These are phyloP conservation scores for Selaginella moellendorffii DNA, from an alignment of 75 land plant genomes.

Conservation along the genomic window DNA sequence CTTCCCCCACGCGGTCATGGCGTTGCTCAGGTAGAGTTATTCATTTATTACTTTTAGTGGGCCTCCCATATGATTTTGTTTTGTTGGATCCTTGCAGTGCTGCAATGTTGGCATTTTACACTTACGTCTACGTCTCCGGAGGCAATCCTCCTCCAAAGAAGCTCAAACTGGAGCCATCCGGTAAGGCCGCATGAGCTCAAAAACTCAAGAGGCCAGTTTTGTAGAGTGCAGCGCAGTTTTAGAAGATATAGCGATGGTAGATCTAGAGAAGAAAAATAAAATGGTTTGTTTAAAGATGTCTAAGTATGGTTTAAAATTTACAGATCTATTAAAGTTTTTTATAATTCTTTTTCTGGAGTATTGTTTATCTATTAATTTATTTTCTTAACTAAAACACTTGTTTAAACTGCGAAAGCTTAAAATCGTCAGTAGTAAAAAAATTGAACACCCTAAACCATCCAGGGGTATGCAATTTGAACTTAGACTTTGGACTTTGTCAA, in stretches of 20 bases:
- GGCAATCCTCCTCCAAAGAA: slow-evolving; percentile 86
- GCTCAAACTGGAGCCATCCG: slow-evolving; percentile 18
- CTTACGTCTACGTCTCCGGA: slow-evolving; percentile 55
- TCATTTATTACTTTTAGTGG: background rate
- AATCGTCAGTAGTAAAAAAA: too few relatives aligned
- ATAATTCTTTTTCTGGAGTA: background rate
- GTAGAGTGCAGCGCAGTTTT: background rate
- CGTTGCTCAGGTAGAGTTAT: slow-evolving; percentile 27
- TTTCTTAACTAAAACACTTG: background rate
- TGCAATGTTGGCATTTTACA: slow-evolving; percentile 69
- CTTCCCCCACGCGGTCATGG: slow-evolving; percentile 45
- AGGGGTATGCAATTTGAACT: background rate
- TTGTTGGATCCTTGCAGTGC: slow-evolving; percentile 41
- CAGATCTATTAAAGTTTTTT: too few relatives aligned
- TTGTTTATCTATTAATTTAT: too few relatives aligned
- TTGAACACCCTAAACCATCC: background rate
- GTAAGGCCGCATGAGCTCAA: background rate
- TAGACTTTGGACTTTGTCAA: background rate
- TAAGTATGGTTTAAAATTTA: too few relatives aligned
- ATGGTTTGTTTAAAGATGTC: too few relatives aligned
- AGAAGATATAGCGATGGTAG: too few relatives aligned
- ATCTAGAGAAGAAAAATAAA: too few relatives aligned
- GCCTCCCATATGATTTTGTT: too few relatives aligned
- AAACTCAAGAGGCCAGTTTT: background rate
- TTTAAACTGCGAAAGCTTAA: background rate